Base-by-base conservation (phyloP, 345 rosid genomes). In the Psidium friedrichsthalianum region DNA sequence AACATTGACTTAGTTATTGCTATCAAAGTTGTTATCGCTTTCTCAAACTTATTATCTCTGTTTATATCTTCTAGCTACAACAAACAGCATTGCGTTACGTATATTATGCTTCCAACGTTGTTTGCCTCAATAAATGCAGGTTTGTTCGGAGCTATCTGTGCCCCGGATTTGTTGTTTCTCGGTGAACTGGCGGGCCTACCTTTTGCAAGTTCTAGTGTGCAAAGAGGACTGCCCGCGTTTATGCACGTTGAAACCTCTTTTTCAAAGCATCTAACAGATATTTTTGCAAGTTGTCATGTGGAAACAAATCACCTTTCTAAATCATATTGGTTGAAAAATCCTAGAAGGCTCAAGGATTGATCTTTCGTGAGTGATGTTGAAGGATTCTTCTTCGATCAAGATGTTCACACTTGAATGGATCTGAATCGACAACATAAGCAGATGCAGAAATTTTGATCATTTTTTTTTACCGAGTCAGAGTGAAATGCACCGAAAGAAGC, bases 331-430 rank as follows among this genome's bases (percentile, higher is more conserved):
- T 36, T 36, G 36, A 42, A 42, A 42, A 42, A 42, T 42, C 44
- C 44, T 42, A 42, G 44, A 42, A 42, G 44, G 44, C 44, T 6
- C 44, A 42, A 42, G 44, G 44, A 42, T 42, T 42, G 44, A 42
- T 42, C 44, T 42, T 42, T 42, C 44, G 6, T 6, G 44, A 42
- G 6, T 42, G 6, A 42, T 42, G 44, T 42, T 42, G 44, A 42
- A 42, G 4, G 6, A 42, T 42, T 4, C 44, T 42, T 42, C 86
- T 88, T 92, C 93, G 89, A 40, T 89, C 89, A 55, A 93, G 84
- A 40, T 89, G 51, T 6, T 44, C 82, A 54, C 84, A 83, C 55
- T 85, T 88, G 40, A 11, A 2, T 2, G 88, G 88, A 78, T 91
- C 93, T 91, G 83, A 49, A 52, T 36, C 36, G 54, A 52, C 21